Evolutionary conservation across 495 filamentous ascomycete species (phyloP).

Genomic region (Baudoinia panamericana): DNA sequence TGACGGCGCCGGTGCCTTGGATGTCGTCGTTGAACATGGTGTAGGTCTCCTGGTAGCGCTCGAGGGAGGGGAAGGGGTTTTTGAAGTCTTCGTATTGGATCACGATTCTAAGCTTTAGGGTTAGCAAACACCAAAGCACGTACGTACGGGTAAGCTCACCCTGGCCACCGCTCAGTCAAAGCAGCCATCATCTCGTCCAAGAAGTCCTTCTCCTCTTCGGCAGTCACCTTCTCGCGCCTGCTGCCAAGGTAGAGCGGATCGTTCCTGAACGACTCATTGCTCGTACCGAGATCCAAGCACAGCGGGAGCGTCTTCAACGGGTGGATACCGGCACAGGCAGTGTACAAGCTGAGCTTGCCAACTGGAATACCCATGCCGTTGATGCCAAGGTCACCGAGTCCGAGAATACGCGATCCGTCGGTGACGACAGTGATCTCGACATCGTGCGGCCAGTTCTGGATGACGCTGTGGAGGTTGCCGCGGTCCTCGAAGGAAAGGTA

Average conservation of each 20-base stretch:
- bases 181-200: constrained; percentile 96
- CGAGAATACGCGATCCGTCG: constrained; percentile 91
- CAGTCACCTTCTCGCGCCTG: constrained; percentile 63
- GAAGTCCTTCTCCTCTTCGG: constrained; percentile 79
- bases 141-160: constrained; percentile 36
- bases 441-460: constrained; percentile 81
- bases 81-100: constrained; percentile 99
- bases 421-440: constrained; percentile 96
- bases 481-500: constrained; percentile 86
- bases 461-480: constrained; percentile 67
- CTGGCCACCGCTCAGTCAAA: constrained; percentile 71
- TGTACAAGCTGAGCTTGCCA: constrained; percentile 83
- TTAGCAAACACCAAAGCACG: constrained; percentile 18
- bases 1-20: constrained; percentile 93
- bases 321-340: constrained; percentile 89
- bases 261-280: constrained; percentile 73
- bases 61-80: constrained; percentile 88
- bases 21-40: constrained; percentile 99
- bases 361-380: constrained; percentile 98
- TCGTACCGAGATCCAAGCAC: constrained; percentile 81
- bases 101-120: constrained; percentile 47
- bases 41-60: constrained; percentile 73
- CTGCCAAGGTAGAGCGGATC: constrained; percentile 93
- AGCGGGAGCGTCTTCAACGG: constrained; percentile 84
- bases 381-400: constrained; percentile 87